Conservation (phyloP, 768 basidiomycete genomes). For the Hortiboletus campestris region DNA sequence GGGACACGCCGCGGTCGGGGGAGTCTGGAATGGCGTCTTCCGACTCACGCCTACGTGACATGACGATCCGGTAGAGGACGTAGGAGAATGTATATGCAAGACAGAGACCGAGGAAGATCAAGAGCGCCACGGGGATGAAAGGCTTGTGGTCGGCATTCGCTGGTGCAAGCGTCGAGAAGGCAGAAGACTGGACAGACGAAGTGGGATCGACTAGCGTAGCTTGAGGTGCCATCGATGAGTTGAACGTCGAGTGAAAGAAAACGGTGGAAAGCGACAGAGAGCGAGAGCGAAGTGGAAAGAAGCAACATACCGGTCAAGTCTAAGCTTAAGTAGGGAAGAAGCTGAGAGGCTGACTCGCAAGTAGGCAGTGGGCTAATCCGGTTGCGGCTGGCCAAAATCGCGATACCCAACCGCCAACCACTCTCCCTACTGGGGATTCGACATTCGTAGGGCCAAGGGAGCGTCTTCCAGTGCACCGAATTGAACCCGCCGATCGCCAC, state of each 20-base stretch:
- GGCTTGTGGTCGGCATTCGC: not conserved
- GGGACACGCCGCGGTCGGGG: slow-evolving; percentile 24
- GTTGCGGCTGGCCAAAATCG: slow-evolving; percentile 8
- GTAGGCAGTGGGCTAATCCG: not conserved
- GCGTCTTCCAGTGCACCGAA: not conserved
- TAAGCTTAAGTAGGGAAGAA: slow-evolving; percentile 4
- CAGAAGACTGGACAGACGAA: slow-evolving; percentile 1
- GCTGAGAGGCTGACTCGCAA: slow-evolving; percentile 22
- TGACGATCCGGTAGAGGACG: slow-evolving; percentile 26
- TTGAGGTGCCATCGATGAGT: slow-evolving; percentile 26
- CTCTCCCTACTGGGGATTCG: not conserved
- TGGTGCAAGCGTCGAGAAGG: not conserved
- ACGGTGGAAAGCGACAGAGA: slow-evolving; percentile 11
- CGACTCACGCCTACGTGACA: slow-evolving; percentile 14
- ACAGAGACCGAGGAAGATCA: slow-evolving; percentile 26
- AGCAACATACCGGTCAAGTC: not conserved
- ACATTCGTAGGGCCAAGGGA: not conserved
- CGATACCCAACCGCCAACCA: not conserved
- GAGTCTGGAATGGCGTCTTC: slow-evolving; percentile 13
- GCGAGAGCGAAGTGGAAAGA: slow-evolving; percentile 12
- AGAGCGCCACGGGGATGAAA: slow-evolving; percentile 19
- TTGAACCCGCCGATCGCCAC: not conserved
- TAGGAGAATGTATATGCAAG: slow-evolving; percentile 27
- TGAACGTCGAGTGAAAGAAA: not conserved
- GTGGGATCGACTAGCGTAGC: slow-evolving; percentile 1